Evolutionary conservation across 306 rosid species (phyloP).

Genomic region (Sphenostylis stenocarpa): DNA sequence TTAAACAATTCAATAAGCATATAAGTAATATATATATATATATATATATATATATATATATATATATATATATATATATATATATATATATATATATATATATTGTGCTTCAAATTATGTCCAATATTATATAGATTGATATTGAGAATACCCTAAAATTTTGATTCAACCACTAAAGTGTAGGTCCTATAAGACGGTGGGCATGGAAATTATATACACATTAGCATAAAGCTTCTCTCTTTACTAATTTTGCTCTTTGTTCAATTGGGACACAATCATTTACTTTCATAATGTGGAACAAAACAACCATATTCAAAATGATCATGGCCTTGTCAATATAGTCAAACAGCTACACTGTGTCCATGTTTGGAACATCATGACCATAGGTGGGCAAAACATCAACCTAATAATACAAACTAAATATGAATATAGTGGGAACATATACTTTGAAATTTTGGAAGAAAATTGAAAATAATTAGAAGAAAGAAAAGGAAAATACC

Average conservation of each 20-base stretch:
- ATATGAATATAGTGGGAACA: background rate
- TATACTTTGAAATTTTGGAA: background rate
- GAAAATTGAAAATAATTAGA: background rate
- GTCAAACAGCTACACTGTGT: slow-evolving; percentile 10
- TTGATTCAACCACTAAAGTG: no score
- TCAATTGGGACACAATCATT: background rate
- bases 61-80: no score
- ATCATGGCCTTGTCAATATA: background rate
- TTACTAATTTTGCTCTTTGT: background rate
- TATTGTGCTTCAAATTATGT: no score
- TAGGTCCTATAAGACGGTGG: background rate
- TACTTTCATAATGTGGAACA: background rate
- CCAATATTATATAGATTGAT: no score
- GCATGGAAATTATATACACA: background rate
- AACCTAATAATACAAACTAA: background rate
- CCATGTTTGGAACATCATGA: background rate
- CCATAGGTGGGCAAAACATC: background rate
- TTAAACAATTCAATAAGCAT: no score
- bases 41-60: no score
- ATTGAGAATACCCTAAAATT: no score
- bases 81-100: no score
- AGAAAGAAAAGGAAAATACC: background rate
- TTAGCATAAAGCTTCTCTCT: background rate
- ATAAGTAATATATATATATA: no score
- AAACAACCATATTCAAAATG: background rate